Evolutionary conservation across 106 monocot species (phyloP), one percentile per base, ranked within the genome.

Genomic region (Posidonia australis): DNA sequence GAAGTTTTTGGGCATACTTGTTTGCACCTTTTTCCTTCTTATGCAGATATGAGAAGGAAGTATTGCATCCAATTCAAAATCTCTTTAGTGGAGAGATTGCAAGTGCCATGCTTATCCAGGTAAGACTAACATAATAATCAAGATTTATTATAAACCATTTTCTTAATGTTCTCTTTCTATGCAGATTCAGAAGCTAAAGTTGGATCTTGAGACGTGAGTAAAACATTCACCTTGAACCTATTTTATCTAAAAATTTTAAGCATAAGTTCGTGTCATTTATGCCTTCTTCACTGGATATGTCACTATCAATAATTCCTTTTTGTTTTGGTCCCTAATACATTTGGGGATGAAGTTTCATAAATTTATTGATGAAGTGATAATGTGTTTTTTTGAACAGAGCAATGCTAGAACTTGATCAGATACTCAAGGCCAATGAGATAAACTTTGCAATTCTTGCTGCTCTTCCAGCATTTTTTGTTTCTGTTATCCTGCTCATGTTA

Each of bases 371-470:
- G n/a, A n/a, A 61, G 9, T 11, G 9, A n/a, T 61, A 61, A 61
- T 41, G 25, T 61, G 23, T 17, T 51, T n/a, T n/a, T 19, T 28
- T 36, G 36, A 36, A 54, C 76, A 98, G 98, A 66, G 98, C 84
- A 58, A 91, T 98, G 87, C 83, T 98, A 43, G 98, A 98, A 79
- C 70, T 91, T 53, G 83, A 98, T 78, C 90, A 98, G 77, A 98
- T 98, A 77, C 84, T 98, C 19, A 90, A 80, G 72, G 98, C 98
- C 78, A 98, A 98, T 83, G 87, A 91, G 73, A 98, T 98, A 61
- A 98, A 98, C 49, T 98, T 98, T 87, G 98, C 98, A 32, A 68
- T 90, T 84, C 98, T 98, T 60, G 98, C 98, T 76, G 90, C 98
- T 54, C 78, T 98, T 62, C 98, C 98, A 31, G 98, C 98, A 24